A percentile compares a stretch with the other conserved stretches of the same genome.
These are phyloP conservation scores for Venturiaceae sp. DNA, from an alignment of 2,329 filamentous ascomycete species.

Conservation along the genomic window DNA sequence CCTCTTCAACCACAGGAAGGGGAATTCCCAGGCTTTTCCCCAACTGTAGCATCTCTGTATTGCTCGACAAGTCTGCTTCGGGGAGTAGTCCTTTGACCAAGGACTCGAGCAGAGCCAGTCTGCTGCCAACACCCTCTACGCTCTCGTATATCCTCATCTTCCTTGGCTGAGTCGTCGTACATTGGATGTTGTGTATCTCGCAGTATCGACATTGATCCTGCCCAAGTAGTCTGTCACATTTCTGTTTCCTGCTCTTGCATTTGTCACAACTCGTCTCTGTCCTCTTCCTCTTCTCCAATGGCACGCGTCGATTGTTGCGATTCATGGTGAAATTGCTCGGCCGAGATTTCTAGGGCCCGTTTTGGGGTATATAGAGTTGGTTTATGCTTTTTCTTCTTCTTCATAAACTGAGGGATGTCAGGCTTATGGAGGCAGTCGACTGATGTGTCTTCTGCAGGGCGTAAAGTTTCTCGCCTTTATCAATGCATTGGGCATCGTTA, in stretches of 20 bases:
- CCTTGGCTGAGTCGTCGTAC: conserved; percentile 33
- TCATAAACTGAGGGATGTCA: neutral
- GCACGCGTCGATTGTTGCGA: conserved; percentile 21
- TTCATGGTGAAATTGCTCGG: neutral
- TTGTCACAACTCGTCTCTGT: conserved; percentile 37
- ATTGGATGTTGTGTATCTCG: conserved; percentile 28
- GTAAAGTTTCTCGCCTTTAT: neutral
- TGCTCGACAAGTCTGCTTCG: conserved; percentile 30
- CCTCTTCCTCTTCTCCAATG: conserved; percentile 33
- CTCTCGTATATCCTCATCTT: conserved; percentile 35
- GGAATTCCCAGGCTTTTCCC: conserved; percentile 29
- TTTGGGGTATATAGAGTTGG: neutral
- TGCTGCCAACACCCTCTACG: conserved; percentile 30
- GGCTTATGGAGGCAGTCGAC: neutral
- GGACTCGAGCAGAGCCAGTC: conserved; percentile 31
- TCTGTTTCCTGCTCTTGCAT: conserved; percentile 37
- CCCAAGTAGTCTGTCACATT: conserved; percentile 30
- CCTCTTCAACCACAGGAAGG: conserved; percentile 20
- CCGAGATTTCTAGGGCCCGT: neutral
- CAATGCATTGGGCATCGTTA: neutral
- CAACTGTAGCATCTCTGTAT: conserved; percentile 30
- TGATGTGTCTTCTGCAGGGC: neutral
- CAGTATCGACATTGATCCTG: conserved; percentile 33
- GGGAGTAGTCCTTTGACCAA: conserved; percentile 34
- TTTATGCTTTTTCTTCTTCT: too few species aligned